Conservation (phyloP, 2,329 filamentous ascomycete species). For the Paraphaeosphaeria minitans region DNA sequence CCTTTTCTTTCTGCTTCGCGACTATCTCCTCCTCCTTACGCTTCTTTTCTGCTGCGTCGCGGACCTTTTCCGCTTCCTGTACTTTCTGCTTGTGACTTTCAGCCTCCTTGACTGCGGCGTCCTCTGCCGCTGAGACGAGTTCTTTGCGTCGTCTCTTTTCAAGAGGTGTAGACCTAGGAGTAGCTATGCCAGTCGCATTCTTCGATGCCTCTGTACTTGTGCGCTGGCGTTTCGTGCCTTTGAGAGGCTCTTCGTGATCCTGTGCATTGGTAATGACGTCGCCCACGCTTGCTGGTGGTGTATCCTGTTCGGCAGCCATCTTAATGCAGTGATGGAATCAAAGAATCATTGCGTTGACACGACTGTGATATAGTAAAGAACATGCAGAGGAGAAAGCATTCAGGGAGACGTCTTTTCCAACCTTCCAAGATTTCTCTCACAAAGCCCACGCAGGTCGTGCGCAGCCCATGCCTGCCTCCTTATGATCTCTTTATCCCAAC, state of each 20-base stretch:
- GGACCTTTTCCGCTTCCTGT: neutral
- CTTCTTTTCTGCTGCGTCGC: conserved; percentile 1
- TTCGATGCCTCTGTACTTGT: neutral
- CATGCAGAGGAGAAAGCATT: neutral
- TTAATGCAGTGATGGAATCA: neutral
- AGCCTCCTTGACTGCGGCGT: neutral
- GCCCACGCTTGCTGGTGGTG: neutral
- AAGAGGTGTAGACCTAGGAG: neutral
- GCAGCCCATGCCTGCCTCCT: no score
- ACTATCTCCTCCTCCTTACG: conserved; percentile 7
- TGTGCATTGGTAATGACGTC: neutral
- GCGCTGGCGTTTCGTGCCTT: neutral
- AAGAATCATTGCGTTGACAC: neutral
- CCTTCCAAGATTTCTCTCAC: no score
- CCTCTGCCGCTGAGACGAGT: conserved; percentile 2
- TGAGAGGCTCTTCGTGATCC: neutral
- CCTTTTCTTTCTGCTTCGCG: conserved; percentile 1
- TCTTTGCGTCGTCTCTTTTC: conserved; percentile 16
- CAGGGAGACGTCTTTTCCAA: neutral
- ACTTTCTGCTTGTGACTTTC: neutral
- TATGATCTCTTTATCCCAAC: no score
- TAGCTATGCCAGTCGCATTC: neutral
- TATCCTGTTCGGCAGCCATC: neutral
- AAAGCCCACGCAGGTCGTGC: no score
- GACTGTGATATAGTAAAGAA: neutral